Evolutionary conservation across 768 basidiomycete genomes (phyloP), one percentile per base, ranked within the genome.

Genomic region (Mycena indigotica): DNA sequence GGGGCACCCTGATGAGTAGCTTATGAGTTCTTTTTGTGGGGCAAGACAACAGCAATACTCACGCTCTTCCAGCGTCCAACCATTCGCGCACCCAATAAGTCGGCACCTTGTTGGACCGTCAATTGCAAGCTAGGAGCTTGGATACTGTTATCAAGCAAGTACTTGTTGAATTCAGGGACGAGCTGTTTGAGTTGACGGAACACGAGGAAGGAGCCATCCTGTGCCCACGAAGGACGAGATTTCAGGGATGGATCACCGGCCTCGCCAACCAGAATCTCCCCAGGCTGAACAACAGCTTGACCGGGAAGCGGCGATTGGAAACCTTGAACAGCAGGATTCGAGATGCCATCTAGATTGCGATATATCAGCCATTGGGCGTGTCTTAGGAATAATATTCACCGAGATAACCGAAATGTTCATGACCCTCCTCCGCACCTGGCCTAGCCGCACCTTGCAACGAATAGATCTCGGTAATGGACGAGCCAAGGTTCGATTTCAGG

Each of bases 401-500:
- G n/a, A 58, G 30, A 45, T 48, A 68, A 8, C 41, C 41, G 41
- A 44, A 44, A 23, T 44, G 72, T 62, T 76, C 73, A 28, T 66
- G 65, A 3, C 67, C 66, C 26, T 52, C 39, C 44, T 67, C 53
- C 1, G 41, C 15, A 4, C 58, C 66, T 4, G 69, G 69, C 4
- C 73, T 64, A 8, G 63, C 64, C 5, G 62, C 63, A 2, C 58
- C 66, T 38, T 60, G 25, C 12, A 23, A 39, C 6, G 46, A 32
- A 23, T 56, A 61, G 2, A 61, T 39, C 25, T 56, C 38, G 10
- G 32, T 50, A 38, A 61, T 53, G 6, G 45, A 53, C 3, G 72
- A 54, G 13, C 72, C 74, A 49, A 82, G 77, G n/a, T 75, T 66
- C 1, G 53, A 51, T 38, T 79, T 69, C 28, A 79, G 65, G 21